These are phyloP conservation scores for Aristolochia californica DNA, from an alignment of 164 flowering plant genomes.

Conservation along the genomic window DNA sequence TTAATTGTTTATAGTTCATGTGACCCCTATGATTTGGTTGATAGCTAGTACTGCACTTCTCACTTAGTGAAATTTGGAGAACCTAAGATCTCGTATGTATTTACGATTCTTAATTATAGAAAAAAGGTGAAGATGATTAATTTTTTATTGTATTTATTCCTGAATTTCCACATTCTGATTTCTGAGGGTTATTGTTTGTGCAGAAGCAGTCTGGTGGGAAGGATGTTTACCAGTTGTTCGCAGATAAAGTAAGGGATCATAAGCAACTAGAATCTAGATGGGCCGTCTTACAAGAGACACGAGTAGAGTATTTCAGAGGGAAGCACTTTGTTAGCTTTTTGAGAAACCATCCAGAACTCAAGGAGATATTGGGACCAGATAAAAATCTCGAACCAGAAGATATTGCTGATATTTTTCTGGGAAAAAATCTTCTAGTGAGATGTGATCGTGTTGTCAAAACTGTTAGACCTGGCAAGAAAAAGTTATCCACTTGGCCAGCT, in stretches of 20 bases:
- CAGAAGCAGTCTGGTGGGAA: conserved; percentile 75
- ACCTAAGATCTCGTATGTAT: too few relatives aligned
- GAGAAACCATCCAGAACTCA: conserved; percentile 66
- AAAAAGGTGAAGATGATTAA: too few relatives aligned
- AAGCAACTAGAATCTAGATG: conserved; percentile 84
- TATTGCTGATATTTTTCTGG: conserved; percentile 51
- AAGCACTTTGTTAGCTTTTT: conserved; percentile 78
- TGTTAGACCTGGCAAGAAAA: conserved; percentile 92
- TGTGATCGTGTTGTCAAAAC: conserved; percentile 98
- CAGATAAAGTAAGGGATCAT: conserved; percentile 95
- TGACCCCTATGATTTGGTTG: too few relatives aligned
- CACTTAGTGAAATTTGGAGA: too few relatives aligned
- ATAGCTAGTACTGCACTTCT: too few relatives aligned
- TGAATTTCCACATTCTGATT: too few relatives aligned
- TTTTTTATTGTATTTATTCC: too few relatives aligned
- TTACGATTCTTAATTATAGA: too few relatives aligned
- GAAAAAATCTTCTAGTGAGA: conserved; percentile 72
- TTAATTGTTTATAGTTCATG: too few relatives aligned
- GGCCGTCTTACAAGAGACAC: conserved; percentile 95
- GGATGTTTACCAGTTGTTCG: conserved; percentile 82
- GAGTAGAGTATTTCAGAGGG: conserved; percentile 93
- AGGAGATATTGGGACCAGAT: conserved; percentile 65
- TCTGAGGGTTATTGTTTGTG: not conserved
- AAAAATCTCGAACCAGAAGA: conserved; percentile 65
- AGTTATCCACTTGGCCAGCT: conserved; percentile 96